Base-by-base conservation (phyloP, 2,329 filamentous ascomycete species). In the Bipolaris sorokiniana region DNA sequence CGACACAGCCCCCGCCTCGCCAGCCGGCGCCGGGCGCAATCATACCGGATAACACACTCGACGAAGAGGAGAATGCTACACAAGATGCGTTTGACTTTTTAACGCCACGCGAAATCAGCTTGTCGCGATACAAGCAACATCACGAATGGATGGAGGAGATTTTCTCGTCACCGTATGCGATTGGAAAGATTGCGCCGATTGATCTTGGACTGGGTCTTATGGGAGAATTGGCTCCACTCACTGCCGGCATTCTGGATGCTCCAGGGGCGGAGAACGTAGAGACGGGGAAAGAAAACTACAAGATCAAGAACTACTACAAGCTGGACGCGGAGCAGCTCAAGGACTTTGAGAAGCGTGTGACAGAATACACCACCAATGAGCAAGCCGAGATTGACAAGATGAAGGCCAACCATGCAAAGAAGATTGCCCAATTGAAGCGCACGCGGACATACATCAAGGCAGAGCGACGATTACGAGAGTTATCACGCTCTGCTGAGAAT, bases 131-230 rank as follows among this genome's bases (percentile, higher is more conserved):
- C 76, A 89, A 89, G 73, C 92, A 97, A 72, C 96, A 99, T 69
- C 94, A 99, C 70, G 92, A 97, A 75, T 98, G 94, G 95, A 97
- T 99, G 91, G 95, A 98, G 72, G 94, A 99, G 77, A 88, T 99
- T 26, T 85, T 98, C 51, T 91, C 90, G 0, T 98, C 94, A 1
- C 92, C 93, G 0, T 97, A 97, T 72, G 84, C 90, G 22, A 90
- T 94, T 60, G 85, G 85, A 48, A 91, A 96, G 72, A 96, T 99
- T 56, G 86, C 89, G 7, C 92, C 94, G 0, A 87, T 92, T 2
- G 93, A 97, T 72, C 85, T 98, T 33, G 92, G 92, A 0, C 81
- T 98, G 9, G 95, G 95, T 3, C 84, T 83, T 10, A 80, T 81
- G 77, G 95, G 95, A 36, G 90, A 93, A 75, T 82, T 99, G 18